These are phyloP conservation scores for Mycena chlorophos DNA, from an alignment of 768 basidiomycete species.

Conservation along the genomic window DNA sequence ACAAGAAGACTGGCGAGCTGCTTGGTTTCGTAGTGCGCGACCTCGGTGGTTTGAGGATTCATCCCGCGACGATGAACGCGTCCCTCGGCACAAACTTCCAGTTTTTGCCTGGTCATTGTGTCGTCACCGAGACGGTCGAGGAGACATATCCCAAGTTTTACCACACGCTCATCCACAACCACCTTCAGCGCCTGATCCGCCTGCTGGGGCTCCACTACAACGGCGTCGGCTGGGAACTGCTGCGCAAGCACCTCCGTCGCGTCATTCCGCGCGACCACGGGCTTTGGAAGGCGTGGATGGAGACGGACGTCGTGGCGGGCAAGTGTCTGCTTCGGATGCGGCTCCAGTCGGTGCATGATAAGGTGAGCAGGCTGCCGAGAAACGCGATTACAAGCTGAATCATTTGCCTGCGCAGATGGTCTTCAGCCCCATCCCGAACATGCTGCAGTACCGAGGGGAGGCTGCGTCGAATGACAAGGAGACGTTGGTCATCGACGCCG, in stretches of 20 bases:
- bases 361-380: conserved; percentile 36
- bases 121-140: conserved; percentile 46
- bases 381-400: background rate
- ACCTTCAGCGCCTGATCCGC: conserved; percentile 56
- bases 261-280: conserved; percentile 48
- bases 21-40: conserved; percentile 58
- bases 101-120: conserved; percentile 55
- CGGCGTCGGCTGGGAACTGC: conserved; percentile 52
- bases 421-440: conserved; percentile 51
- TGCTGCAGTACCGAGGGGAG: conserved; percentile 50
- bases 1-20: conserved; percentile 40
- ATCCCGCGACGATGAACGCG: conserved; percentile 46
- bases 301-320: conserved; percentile 44
- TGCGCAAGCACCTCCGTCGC: conserved; percentile 45
- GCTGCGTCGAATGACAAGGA: background rate
- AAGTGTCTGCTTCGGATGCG: conserved; percentile 64
- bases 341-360: conserved; percentile 54
- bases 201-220: conserved; percentile 52
- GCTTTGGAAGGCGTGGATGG: conserved; percentile 50
- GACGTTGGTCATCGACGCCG: background rate
- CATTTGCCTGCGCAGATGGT: conserved; percentile 43
- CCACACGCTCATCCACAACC: conserved; percentile 61
- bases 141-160: conserved; percentile 60
- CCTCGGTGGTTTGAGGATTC: conserved; percentile 57
- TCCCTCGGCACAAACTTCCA: conserved; percentile 53